phyloP scores from a whole-genome alignment of 1,284 basidiomycete genomes.

The Neotropicomus parvogracilis region DNA sequence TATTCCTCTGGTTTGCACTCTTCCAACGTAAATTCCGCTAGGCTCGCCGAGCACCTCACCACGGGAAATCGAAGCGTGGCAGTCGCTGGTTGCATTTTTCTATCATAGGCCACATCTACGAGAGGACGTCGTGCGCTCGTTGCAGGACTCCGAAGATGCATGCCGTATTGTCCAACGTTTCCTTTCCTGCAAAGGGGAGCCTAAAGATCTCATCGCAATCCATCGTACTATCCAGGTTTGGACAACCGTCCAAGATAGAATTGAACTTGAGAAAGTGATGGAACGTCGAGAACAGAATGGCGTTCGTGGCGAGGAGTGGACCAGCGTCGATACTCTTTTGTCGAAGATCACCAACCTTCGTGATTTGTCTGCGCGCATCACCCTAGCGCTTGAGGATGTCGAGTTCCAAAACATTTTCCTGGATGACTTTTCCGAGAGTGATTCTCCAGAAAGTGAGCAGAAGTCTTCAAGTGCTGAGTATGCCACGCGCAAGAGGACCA shows the following conservation, averaged over 20 bases:
- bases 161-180: slow-evolving; percentile 80
- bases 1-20: slow-evolving; percentile 1
- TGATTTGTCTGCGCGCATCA: slow-evolving; percentile 58
- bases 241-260: slow-evolving; percentile 46
- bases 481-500: slow-evolving; percentile 48
- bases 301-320: slow-evolving; percentile 46
- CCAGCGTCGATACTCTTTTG: slow-evolving; percentile 53
- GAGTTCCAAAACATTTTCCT: slow-evolving; percentile 14
- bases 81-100: slow-evolving; percentile 80
- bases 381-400: slow-evolving; percentile 47
- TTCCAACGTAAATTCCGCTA: slow-evolving; percentile 31
- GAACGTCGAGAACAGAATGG: slow-evolving; percentile 41
- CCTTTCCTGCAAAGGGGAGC: slow-evolving; percentile 64
- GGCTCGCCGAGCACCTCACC: slow-evolving; percentile 85
- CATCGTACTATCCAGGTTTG: slow-evolving; percentile 60
- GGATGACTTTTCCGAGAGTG: slow-evolving; percentile 27
- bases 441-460: slow-evolving; percentile 20
- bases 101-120: slow-evolving; percentile 61
- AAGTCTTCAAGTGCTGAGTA: slow-evolving; percentile 15
- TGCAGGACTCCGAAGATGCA: slow-evolving; percentile 68
- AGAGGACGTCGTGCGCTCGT: slow-evolving; percentile 58
- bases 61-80: slow-evolving; percentile 68
- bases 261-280: slow-evolving; percentile 54
- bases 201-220: slow-evolving; percentile 63
- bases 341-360: slow-evolving; percentile 54